Base-by-base conservation (phyloP, 1,284 basidiomycete species). In the Trichosporon ovoides region DNA sequence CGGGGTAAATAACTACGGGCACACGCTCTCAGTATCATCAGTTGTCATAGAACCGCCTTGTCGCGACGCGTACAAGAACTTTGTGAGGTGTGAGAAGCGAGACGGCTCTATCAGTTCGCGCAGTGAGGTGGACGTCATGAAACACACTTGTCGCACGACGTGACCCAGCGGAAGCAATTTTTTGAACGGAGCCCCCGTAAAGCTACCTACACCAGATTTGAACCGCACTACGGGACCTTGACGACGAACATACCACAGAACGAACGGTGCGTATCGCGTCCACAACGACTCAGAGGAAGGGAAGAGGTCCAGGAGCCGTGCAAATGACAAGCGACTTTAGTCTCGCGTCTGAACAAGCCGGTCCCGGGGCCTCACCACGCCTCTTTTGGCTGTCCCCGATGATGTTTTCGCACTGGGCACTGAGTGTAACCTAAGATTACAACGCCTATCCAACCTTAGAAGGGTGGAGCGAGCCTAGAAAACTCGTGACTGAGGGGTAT, bases 381-480 rank as follows among this genome's bases (percentile, higher is more conserved):
- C 49, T 51, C 28, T 31, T 9, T 9, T 31, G 28, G 28, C 28
- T 31, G 28, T 31, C 51, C 53, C 59, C 70, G 49, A 72, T 61
- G 74, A 76, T 74, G 74, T 56, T 68, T 67, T 65, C 68, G 75
- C 75, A 77, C 75, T 77, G 76, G 76, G 76, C 76, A 77, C 73
- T 76, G 74, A 77, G 67, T 61, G 52, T 59, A 40, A 65, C 28
- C 58, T 43, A 56, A 61, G 74, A 75, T 77, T 76, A 77, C 66
- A 70, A 62, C 65, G 72, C 74, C 66, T 55, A 59, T 71, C 67
- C 68, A 69, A 24, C 68, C 63, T 68, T 72, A 73, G 72, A 58
- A 72, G 73, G 66, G 68, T 72, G 71, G 72, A 72, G 75, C 76
- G 77, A 77, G 76, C 75, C 74, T 79, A 79, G 77, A 79, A 79